Evolutionary conservation across 148 eudicot genomes (phyloP).

Genomic region (Simmondsia chinensis): DNA sequence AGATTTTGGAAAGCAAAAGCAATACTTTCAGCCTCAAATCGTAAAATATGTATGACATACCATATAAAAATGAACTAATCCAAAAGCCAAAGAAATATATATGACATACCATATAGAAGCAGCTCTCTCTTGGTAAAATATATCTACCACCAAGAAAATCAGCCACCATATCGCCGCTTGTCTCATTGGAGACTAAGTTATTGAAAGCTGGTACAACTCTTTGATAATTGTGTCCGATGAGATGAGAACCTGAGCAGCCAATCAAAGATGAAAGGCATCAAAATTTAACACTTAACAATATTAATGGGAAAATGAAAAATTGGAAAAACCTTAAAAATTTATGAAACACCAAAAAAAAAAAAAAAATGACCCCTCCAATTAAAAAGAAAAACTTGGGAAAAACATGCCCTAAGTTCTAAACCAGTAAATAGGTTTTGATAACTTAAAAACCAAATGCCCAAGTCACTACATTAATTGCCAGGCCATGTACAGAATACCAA

Average conservation of each 20-base stretch:
- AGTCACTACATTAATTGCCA: too few relatives aligned
- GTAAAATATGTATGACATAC: slow-evolving; percentile 12
- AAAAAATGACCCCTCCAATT: too few relatives aligned
- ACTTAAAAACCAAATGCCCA: too few relatives aligned
- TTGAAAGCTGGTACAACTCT: slow-evolving; percentile 41
- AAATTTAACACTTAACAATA: too few relatives aligned
- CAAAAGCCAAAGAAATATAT: background rate
- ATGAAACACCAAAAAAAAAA: too few relatives aligned
- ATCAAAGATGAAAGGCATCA: slow-evolving; percentile 2
- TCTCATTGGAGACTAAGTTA: slow-evolving; percentile 44
- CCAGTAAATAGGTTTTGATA: too few relatives aligned
- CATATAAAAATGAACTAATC: background rate
- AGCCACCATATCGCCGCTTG: slow-evolving; percentile 50
- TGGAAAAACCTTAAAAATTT: too few relatives aligned
- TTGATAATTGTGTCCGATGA: slow-evolving; percentile 13
- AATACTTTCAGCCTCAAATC: too few relatives aligned
- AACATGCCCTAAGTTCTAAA: too few relatives aligned
- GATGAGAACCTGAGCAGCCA: slow-evolving; percentile 15
- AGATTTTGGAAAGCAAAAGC: background rate
- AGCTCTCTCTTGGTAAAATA: slow-evolving; percentile 66
- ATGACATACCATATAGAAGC: slow-evolving; percentile 65
- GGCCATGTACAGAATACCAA: too few relatives aligned
- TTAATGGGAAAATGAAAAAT: too few relatives aligned
- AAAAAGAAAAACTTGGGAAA: too few relatives aligned
- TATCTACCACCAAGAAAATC: slow-evolving; percentile 40